These are phyloP conservation scores for Sistotremastrum niveocremeum DNA, from an alignment of 768 basidiomycete genomes.

Conservation along the genomic window DNA sequence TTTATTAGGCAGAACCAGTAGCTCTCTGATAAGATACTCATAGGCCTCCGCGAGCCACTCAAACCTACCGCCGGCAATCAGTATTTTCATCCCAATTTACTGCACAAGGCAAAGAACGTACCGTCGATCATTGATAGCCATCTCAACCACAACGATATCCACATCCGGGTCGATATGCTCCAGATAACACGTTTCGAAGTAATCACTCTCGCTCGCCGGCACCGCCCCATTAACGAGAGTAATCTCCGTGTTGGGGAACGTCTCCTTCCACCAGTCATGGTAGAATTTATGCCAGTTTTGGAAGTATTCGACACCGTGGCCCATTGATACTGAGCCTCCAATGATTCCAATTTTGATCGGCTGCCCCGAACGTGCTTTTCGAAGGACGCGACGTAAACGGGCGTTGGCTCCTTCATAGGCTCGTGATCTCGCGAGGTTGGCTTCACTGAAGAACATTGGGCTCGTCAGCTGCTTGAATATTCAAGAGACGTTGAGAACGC, in stretches of 20 bases:
- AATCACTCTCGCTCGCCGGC: slow-evolving; percentile 4
- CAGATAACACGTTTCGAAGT: slow-evolving; percentile 7
- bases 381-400: slow-evolving; percentile 4
- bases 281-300: slow-evolving; percentile 2
- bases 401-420: slow-evolving; percentile 7
- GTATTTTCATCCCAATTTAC: background rate
- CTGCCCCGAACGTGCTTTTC: slow-evolving; percentile 1
- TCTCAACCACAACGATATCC: slow-evolving; percentile 5
- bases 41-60: slow-evolving; percentile 5
- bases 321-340: slow-evolving; percentile 4
- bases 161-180: slow-evolving; percentile 5
- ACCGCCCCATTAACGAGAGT: slow-evolving; percentile 6
- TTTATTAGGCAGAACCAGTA: slow-evolving; percentile 3
- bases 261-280: slow-evolving; percentile 1
- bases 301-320: slow-evolving; percentile 2
- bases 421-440: slow-evolving; percentile 6
- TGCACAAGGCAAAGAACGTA: background rate
- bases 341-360: slow-evolving; percentile 4
- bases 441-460: background rate
- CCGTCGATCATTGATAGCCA: slow-evolving; percentile 7
- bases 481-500: no score
- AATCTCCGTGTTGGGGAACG: slow-evolving; percentile 3
- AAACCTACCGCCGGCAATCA: background rate
- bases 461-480: no score
- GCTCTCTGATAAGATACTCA: slow-evolving; percentile 5